A percentile compares a stretch with the other conserved stretches of the same genome.
phyloP scores from a whole-genome alignment of 2,329 filamentous ascomycete genomes.

The Paecilomyces variotii region DNA sequence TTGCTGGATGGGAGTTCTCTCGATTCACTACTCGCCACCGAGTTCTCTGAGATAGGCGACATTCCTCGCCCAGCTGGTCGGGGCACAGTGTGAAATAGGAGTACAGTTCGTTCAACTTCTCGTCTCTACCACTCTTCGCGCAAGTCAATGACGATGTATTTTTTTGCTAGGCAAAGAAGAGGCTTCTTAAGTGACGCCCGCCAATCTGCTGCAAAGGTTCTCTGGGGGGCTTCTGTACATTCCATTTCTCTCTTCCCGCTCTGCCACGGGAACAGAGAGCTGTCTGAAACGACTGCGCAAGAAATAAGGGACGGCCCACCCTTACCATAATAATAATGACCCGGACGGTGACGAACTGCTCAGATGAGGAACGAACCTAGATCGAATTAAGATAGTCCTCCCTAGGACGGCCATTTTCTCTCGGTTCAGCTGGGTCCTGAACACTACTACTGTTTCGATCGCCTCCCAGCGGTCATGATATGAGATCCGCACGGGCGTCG shows the following conservation, averaged over 20 bases:
- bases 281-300: background rate
- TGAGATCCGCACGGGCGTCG: background rate
- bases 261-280: background rate
- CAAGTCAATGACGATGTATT: background rate
- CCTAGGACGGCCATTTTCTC: background rate
- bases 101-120: background rate
- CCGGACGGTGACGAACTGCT: background rate
- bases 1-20: background rate
- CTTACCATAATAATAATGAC: background rate
- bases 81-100: background rate
- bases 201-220: background rate
- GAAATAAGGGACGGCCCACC: background rate
- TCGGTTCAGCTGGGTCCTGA: background rate
- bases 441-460: background rate
- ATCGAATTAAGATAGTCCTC: background rate
- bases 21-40: background rate
- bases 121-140: background rate
- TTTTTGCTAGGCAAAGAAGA: background rate
- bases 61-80: no score
- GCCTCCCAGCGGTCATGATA: background rate
- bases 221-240: background rate
- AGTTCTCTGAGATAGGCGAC: background rate
- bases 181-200: background rate
- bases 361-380: background rate
- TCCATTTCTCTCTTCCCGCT: background rate